Evolutionary conservation across 1,284 basidiomycete genomes (phyloP).

Genomic region (Pseudozyma pruni): DNA sequence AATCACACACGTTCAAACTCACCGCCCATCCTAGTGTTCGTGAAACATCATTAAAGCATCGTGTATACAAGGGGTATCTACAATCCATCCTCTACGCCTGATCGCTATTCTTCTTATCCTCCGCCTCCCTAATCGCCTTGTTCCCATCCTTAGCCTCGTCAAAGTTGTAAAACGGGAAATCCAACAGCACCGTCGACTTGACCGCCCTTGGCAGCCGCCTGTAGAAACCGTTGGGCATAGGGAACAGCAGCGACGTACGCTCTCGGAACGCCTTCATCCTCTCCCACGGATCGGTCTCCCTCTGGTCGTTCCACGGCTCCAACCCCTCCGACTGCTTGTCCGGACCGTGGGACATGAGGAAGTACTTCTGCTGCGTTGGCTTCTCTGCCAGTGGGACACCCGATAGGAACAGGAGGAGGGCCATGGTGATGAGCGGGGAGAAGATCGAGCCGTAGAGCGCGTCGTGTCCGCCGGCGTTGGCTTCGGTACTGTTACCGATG

Average conservation of each 20-base stretch:
- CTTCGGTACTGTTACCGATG: constrained; percentile 36
- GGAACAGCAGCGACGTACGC: constrained; percentile 76
- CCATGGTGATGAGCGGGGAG: constrained; percentile 63
- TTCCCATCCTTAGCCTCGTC: constrained; percentile 59
- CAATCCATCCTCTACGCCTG: constrained; percentile 10
- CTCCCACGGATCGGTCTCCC: constrained; percentile 56
- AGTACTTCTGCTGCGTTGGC: constrained; percentile 76
- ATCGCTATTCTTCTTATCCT: constrained; percentile 47
- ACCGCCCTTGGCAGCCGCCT: constrained; percentile 72
- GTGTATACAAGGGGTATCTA: constrained; percentile 8
- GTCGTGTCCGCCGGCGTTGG: constrained; percentile 23
- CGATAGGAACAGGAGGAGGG: constrained; percentile 71
- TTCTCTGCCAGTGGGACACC: constrained; percentile 80
- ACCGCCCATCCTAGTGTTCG: neutral
- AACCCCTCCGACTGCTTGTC: constrained; percentile 37
- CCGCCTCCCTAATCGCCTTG: constrained; percentile 49
- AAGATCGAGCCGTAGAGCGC: constrained; percentile 57
- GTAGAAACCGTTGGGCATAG: constrained; percentile 76
- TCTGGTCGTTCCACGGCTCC: constrained; percentile 49
- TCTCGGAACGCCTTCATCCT: constrained; percentile 55
- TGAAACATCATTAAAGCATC: constrained; percentile 5
- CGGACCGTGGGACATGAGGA: constrained; percentile 71
- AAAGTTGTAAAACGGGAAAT: constrained; percentile 68
- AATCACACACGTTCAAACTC: neutral
- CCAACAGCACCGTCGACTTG: constrained; percentile 75